Base-by-base conservation (phyloP, 2,329 filamentous ascomycete genomes). In the Aurifilum marmelostoma region DNA sequence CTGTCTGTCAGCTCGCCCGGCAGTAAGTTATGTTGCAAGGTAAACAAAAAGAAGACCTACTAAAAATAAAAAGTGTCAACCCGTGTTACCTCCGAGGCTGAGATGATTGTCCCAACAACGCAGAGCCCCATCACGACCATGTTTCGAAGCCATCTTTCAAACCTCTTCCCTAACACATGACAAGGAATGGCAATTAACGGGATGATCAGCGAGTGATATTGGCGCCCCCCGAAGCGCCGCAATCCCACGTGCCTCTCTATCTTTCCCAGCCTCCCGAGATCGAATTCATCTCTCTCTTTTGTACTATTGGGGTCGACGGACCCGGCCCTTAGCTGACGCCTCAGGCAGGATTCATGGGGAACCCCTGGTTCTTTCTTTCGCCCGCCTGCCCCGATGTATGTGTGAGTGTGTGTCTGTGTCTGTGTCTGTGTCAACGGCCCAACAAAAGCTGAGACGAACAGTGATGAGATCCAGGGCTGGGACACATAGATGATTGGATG, bases 151-250 rank as follows among this genome's bases (percentile, higher is more conserved):
- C 56, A 14, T 59, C 52, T 37, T n/a, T 59, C 37, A 41, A 34
- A 14, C 32, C 47, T 56, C 34, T 34, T n/a, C n/a, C n/a, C 14
- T 52, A 64, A 61, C 37, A 29, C 61, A 50, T 7, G 27, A 12
- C 24, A 14, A n/a, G 16, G 34, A 5, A 43, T 12, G 41, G 21
- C 11, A n/a, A 43, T 37, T 3, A 37, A 32, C 16, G 21, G 59
- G 21, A n/a, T n/a, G n/a, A n/a, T n/a, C 21, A 6, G 50, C 4
- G 9, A 54, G 50, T 56, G 52, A 29, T 14, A 27, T 18, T 56
- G 52, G 27, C 18, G 52, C 52, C 50, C 32, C 27, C 52, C 52
- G 39, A 67, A 34, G 60, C 60, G 60, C 60, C 66, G 37, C 43
- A 59, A 65, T 47, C 52, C 52, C 52, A 56, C 52, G 24, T 32